Evolutionary conservation across 805 yeast species (phyloP).

Genomic region (Monosporozyma aerobia): DNA sequence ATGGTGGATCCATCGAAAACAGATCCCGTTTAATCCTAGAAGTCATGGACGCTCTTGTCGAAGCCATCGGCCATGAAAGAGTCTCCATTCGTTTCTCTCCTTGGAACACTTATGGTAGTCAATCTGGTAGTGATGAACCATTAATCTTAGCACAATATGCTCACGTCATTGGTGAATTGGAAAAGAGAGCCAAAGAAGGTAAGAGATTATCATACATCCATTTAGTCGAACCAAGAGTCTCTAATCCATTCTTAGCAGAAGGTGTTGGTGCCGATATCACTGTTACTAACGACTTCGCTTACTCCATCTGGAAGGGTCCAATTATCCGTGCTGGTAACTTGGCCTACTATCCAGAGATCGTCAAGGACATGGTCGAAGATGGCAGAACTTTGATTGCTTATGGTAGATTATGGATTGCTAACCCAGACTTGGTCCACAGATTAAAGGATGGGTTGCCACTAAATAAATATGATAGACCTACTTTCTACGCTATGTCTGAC

Average conservation of each 20-base stretch:
- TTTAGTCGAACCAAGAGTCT: constrained; percentile 35
- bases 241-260: constrained; percentile 12
- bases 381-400: constrained; percentile 35
- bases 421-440: constrained; percentile 43
- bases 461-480: constrained; percentile 36
- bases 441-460: constrained; percentile 33
- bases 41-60: constrained; percentile 40
- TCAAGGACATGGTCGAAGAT: constrained; percentile 15
- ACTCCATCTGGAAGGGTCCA: constrained; percentile 36
- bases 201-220: constrained; percentile 33
- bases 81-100: constrained; percentile 42
- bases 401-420: constrained; percentile 42
- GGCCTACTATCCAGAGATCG: constrained; percentile 12
- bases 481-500: constrained; percentile 34
- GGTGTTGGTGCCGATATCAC: constrained; percentile 21
- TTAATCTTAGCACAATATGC: constrained; percentile 32
- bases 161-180: constrained; percentile 35
- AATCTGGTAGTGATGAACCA: constrained; percentile 31
- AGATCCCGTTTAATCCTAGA: constrained; percentile 38
- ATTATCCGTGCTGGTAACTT: constrained; percentile 34
- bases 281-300: constrained; percentile 30
- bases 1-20: constrained; percentile 45
- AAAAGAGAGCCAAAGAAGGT: constrained; percentile 30
- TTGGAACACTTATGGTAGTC: constrained; percentile 31
- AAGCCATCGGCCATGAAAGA: constrained; percentile 43